A percentile compares a stretch with the other conserved stretches of the same genome.
These are phyloP conservation scores for Nicotiana noctiflora DNA, from an alignment of 257 asterid species.

Conservation along the genomic window DNA sequence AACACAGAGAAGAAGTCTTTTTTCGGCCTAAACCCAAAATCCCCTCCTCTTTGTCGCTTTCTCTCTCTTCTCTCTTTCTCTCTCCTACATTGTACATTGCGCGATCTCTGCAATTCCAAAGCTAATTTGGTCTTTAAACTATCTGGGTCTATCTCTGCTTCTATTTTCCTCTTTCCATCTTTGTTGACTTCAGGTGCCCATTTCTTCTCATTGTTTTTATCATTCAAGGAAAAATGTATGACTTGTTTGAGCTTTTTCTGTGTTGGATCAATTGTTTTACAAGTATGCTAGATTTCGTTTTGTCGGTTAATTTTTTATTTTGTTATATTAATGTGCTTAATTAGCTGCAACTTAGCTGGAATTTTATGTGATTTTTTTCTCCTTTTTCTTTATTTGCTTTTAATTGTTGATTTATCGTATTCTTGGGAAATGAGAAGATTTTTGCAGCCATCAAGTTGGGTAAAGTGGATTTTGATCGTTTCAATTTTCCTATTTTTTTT, in stretches of 20 bases:
- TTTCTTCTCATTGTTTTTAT: neutral
- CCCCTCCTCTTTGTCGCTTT: conserved; percentile 8
- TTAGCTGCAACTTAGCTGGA: neutral
- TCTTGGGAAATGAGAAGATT: neutral
- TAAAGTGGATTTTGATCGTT: neutral
- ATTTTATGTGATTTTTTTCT: neutral
- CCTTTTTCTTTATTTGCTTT: neutral
- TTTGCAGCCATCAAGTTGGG: neutral
- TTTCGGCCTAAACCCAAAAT: conserved; percentile 14
- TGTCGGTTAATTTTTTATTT: neutral
- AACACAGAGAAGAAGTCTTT: conserved; percentile 17
- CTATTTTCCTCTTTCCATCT: conserved; percentile 17
- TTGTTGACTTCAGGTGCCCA: conserved; percentile 30
- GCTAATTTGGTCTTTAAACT: conserved; percentile 18
- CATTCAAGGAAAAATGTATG: neutral
- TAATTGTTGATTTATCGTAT: neutral
- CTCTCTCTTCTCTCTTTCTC: conserved; percentile 24
- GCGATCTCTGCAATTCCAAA: conserved; percentile 45
- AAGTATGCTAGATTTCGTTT: neutral
- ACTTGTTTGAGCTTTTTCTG: neutral
- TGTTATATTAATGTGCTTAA: neutral
- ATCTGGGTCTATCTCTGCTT: neutral
- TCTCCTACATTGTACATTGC: conserved; percentile 35
- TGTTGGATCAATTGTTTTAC: neutral
- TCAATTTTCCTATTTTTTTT: neutral